Evolutionary conservation across 495 filamentous ascomycete species (phyloP).

Genomic region (Elasticomyces elasticus): DNA sequence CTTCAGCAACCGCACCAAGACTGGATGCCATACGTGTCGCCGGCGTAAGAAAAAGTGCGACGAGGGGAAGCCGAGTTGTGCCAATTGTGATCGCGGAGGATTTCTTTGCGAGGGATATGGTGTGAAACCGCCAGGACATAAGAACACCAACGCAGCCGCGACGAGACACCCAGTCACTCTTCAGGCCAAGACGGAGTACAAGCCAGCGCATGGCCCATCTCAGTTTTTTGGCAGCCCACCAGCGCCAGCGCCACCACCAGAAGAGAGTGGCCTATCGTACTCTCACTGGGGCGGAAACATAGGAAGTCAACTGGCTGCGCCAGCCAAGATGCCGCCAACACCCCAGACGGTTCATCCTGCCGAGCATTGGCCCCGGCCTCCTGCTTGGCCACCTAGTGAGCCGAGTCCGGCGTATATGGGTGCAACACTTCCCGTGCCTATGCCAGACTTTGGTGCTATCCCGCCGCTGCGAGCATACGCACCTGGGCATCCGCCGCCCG

Average conservation of each 20-base stretch:
- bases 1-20: slow-evolving; percentile 96
- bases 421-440: no score
- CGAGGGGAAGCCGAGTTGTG: slow-evolving; percentile 87
- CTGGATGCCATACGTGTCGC: slow-evolving; percentile 91
- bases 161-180: background rate
- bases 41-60: slow-evolving; percentile 98
- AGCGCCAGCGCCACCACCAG: background rate
- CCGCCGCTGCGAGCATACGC: background rate
- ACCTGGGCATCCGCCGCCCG: background rate
- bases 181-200: slow-evolving; percentile 1
- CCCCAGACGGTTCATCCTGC: background rate
- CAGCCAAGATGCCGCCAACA: background rate
- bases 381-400: background rate
- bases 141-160: slow-evolving; percentile 24
- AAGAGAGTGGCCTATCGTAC: background rate
- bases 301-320: background rate
- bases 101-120: slow-evolving; percentile 94
- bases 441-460: background rate
- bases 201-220: background rate
- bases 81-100: slow-evolving; percentile 83
- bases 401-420: no score
- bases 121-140: slow-evolving; percentile 59
- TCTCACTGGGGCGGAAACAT: slow-evolving; percentile 5
- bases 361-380: background rate
- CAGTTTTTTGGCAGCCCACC: background rate